These are phyloP conservation scores for Dryas integrifolia DNA, from an alignment of 331 rosid genomes.

Conservation along the genomic window DNA sequence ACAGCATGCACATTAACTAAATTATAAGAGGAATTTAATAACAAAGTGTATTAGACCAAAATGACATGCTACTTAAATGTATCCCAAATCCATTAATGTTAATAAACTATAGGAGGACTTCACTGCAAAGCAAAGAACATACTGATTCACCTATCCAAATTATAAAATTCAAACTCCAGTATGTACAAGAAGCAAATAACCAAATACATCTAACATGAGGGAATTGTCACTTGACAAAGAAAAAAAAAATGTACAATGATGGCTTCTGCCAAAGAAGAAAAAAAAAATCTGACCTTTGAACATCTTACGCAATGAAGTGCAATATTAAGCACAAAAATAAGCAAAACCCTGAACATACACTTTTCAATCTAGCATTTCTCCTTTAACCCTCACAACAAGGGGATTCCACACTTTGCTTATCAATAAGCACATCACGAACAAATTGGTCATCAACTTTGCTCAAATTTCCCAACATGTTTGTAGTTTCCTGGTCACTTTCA, in stretches of 20 bases:
- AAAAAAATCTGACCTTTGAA: background rate
- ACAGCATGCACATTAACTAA: background rate
- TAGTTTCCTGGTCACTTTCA: conserved; percentile 2
- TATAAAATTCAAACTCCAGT: background rate
- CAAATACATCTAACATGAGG: background rate
- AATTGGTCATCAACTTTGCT: conserved; percentile 1
- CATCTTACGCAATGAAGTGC: conserved; percentile 1
- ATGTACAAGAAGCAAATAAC: background rate
- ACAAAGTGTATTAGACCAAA: background rate
- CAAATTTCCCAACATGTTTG: conserved; percentile 1
- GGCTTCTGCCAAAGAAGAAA: background rate
- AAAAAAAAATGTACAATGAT: background rate
- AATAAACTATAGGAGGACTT: background rate
- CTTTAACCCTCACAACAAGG: background rate
- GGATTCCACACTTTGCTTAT: background rate
- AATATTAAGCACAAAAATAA: background rate
- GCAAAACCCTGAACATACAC: background rate
- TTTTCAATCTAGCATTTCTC: background rate
- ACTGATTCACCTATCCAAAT: background rate
- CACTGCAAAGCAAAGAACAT: background rate
- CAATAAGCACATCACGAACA: background rate
- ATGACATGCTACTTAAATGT: conserved; percentile 2
- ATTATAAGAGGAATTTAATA: background rate
- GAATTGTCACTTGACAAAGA: background rate
- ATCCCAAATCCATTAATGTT: background rate